These are phyloP conservation scores for Alternaria longipes DNA, from an alignment of 2,329 filamentous ascomycete genomes.

Conservation along the genomic window DNA sequence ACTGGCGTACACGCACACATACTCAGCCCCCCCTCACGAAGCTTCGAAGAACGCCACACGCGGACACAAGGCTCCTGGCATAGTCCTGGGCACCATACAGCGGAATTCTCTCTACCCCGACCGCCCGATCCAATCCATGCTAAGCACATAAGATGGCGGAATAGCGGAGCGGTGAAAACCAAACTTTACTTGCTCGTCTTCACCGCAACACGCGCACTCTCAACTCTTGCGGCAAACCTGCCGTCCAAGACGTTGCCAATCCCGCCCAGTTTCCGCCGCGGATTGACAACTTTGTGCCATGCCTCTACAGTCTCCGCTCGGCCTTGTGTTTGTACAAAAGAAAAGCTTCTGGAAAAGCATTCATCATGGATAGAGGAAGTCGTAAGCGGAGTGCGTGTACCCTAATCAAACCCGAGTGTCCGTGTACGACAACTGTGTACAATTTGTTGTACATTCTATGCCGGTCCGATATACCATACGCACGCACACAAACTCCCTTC, in stretches of 20 bases:
- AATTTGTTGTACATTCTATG: not conserved
- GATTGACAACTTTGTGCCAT: not conserved
- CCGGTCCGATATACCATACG: not conserved
- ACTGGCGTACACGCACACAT: not conserved
- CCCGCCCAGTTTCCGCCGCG: conserved; percentile 9
- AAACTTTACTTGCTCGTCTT: not conserved
- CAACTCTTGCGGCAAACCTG: not conserved
- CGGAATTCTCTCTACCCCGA: not conserved
- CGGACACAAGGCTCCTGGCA: not conserved
- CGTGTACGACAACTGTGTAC: not conserved
- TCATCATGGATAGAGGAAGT: not conserved
- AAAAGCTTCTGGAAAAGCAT: not conserved
- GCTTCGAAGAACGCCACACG: not conserved
- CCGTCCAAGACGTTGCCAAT: conserved; percentile 16
- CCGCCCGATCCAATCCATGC: conserved; percentile 1
- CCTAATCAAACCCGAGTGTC: not conserved
- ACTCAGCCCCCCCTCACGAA: not conserved
- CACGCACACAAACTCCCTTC: too few species aligned
- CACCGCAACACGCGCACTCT: conserved; percentile 6
- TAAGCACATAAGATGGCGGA: not conserved
- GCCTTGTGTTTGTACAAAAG: not conserved
- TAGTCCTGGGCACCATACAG: not conserved
- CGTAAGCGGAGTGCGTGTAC: not conserved
- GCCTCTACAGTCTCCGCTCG: not conserved
- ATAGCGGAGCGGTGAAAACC: not conserved